These are phyloP conservation scores for Perkinsela sp. DNA, from an alignment of 208 protist genomes.

Conservation along the genomic window DNA sequence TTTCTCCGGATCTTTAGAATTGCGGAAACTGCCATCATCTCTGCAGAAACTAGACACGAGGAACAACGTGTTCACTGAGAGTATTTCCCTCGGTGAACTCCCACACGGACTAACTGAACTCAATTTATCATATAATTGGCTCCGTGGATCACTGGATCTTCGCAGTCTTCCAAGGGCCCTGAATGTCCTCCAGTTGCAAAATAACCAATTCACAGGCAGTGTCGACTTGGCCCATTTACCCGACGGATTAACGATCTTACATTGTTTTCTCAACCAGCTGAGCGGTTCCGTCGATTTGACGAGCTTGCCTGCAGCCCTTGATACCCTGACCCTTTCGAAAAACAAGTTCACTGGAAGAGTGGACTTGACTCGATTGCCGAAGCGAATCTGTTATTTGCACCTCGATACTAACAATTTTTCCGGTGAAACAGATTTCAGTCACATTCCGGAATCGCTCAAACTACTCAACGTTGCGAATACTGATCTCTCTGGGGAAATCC, in stretches of 20 bases:
- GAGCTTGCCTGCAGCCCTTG: not conserved
- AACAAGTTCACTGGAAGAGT: not conserved
- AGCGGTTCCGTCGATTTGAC: too few species aligned
- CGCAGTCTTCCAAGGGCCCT: not conserved
- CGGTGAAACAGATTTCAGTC: not conserved
- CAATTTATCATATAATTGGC: not conserved
- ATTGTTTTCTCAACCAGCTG: too few species aligned
- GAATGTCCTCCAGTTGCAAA: not conserved
- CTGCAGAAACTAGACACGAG: not conserved
- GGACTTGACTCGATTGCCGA: not conserved
- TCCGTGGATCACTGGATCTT: not conserved
- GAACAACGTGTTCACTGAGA: not conserved
- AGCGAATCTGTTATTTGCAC: not conserved
- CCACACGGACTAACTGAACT: not conserved
- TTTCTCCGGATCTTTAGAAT: not conserved
- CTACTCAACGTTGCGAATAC: not conserved
- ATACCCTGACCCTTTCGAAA: not conserved
- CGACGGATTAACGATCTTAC: too few species aligned
- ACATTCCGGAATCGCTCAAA: not conserved
- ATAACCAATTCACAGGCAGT: not conserved
- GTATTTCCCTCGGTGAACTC: not conserved
- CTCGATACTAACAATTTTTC: not conserved
- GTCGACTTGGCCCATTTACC: too few species aligned
- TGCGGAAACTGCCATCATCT: not conserved
- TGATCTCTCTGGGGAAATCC: not conserved